Conservation (phyloP, 2,329 filamentous ascomycete species). For the Neofusicoccum ribis region DNA sequence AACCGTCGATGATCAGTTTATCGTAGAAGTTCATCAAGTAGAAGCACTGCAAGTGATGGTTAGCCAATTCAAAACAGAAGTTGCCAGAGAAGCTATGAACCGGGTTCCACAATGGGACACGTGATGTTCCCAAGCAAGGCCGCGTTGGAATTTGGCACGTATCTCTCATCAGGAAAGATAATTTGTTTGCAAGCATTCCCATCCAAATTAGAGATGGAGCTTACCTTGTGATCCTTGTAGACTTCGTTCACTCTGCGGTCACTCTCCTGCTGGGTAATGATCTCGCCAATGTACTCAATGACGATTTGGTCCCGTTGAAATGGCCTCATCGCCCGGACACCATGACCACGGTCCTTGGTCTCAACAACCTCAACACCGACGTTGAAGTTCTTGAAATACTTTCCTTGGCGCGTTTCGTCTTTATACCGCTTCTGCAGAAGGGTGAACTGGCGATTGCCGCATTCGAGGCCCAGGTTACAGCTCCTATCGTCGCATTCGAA, state of each 20-base stretch:
- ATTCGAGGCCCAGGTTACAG: slow-evolving; percentile 77
- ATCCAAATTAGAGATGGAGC: slow-evolving; percentile 29
- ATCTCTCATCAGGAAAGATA: too few relatives aligned
- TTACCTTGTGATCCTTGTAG: slow-evolving; percentile 90
- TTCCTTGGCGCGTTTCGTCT: slow-evolving; percentile 50
- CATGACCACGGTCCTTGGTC: slow-evolving; percentile 83
- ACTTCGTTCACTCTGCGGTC: slow-evolving; percentile 89
- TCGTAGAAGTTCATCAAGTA: slow-evolving; percentile 99
- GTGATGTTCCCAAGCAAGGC: too few relatives aligned
- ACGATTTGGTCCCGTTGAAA: slow-evolving; percentile 93
- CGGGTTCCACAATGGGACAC: too few relatives aligned
- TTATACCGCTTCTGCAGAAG: slow-evolving; percentile 58
- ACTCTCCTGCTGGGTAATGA: slow-evolving; percentile 92
- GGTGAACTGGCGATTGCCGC: slow-evolving; percentile 86
- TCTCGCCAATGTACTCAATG: slow-evolving; percentile 97
- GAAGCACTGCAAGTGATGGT: slow-evolving; percentile 66
- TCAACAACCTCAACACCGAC: slow-evolving; percentile 95
- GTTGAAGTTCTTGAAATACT: slow-evolving; percentile 66
- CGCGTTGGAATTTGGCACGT: too few relatives aligned
- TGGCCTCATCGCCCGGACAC: slow-evolving; percentile 84
- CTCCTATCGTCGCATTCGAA: slow-evolving; percentile 94
- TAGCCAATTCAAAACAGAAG: background rate
- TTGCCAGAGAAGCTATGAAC: too few relatives aligned
- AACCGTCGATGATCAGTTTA: slow-evolving; percentile 98
- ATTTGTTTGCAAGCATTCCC: background rate